Evolutionary conservation across 176 grass and related monocot species (phyloP).

Genomic region (Ensete glaucum): DNA sequence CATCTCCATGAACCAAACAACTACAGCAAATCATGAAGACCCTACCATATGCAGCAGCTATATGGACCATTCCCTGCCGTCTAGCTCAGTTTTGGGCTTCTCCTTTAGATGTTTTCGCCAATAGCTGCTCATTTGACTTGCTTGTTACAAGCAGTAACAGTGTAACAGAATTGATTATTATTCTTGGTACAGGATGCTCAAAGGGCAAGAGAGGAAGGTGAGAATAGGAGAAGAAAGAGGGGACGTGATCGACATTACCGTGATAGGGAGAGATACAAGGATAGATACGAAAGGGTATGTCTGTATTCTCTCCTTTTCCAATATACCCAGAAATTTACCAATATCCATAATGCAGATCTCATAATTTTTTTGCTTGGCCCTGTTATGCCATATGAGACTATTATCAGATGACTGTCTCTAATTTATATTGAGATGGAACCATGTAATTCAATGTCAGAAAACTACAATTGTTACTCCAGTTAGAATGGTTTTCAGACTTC

Average conservation of each 20-base stretch:
- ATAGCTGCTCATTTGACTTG: background rate
- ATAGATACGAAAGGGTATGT: constrained; percentile 48
- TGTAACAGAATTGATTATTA: background rate
- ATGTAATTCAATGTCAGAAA: too few relatives aligned
- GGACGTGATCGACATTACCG: constrained; percentile 47
- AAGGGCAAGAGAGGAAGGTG: constrained; percentile 77
- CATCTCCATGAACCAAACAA: background rate
- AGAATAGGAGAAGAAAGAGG: constrained; percentile 47
- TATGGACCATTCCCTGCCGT: background rate
- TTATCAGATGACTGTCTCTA: background rate
- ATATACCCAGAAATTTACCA: background rate
- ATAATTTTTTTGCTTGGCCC: too few relatives aligned
- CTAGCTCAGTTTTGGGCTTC: background rate
- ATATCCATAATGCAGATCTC: too few relatives aligned
- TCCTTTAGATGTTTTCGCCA: background rate
- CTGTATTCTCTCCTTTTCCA: constrained; percentile 13
- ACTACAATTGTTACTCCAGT: background rate
- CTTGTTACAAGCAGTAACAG: too few relatives aligned
- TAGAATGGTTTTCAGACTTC: background rate
- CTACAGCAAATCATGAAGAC: too few relatives aligned
- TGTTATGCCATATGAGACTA: background rate
- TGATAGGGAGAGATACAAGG: constrained; percentile 26
- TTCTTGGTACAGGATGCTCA: constrained; percentile 56
- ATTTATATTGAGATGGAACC: too few relatives aligned
- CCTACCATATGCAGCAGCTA: background rate